Conservation (phyloP, 768 basidiomycete genomes). For the Lyophyllum atratum region DNA sequence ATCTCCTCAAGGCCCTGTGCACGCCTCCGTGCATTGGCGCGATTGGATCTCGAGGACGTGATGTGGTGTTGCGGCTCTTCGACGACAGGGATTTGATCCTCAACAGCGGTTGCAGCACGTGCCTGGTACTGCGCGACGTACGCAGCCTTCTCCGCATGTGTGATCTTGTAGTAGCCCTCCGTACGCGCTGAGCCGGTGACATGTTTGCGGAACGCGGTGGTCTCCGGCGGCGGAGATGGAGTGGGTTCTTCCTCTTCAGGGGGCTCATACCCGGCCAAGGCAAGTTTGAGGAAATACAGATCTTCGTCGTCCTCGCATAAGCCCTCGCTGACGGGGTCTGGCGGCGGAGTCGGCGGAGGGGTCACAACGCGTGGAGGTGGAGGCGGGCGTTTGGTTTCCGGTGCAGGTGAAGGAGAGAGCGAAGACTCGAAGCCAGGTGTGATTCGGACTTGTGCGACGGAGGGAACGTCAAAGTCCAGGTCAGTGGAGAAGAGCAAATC, state of each 20-base stretch:
- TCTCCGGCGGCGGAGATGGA: conserved; percentile 32
- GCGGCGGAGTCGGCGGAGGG: conserved; percentile 47
- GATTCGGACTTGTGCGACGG: conserved; percentile 52
- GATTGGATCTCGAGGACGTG: conserved; percentile 83
- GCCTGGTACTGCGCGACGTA: conserved; percentile 90
- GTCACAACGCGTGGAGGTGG: conserved; percentile 33
- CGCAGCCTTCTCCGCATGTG: conserved; percentile 85
- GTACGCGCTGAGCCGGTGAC: conserved; percentile 86
- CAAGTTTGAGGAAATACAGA: conserved; percentile 73
- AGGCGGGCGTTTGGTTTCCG: conserved; percentile 32
- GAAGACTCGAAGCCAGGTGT: conserved; percentile 45
- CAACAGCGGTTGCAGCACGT: conserved; percentile 46
- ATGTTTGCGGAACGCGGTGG: conserved; percentile 71
- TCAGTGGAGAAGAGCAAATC: conserved; percentile 53
- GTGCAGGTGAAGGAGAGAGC: conserved; percentile 48
- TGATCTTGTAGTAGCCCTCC: conserved; percentile 95
- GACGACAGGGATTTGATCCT: conserved; percentile 42
- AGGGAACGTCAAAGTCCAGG: conserved; percentile 49
- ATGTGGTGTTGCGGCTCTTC: conserved; percentile 56
- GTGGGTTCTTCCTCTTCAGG: conserved; percentile 22
- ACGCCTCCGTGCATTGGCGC: conserved; percentile 88
- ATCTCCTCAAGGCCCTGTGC: conserved; percentile 94
- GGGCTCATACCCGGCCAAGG: conserved; percentile 43
- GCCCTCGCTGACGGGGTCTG: conserved; percentile 55
- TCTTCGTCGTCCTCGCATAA: conserved; percentile 90